phyloP scores from a whole-genome alignment of 768 basidiomycete genomes.

The Daedaleopsis sinensis region DNA sequence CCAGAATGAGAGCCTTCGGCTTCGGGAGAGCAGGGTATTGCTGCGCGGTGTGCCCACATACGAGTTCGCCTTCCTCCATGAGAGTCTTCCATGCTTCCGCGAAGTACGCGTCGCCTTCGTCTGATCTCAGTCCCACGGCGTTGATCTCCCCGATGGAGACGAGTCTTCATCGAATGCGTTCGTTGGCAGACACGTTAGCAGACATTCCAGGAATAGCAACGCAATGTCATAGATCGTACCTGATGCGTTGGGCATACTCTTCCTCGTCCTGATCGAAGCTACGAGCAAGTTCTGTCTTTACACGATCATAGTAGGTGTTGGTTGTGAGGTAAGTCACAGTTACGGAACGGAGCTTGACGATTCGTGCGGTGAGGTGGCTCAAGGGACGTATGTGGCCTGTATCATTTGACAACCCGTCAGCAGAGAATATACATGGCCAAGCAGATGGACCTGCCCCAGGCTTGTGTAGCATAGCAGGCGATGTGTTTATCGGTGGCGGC shows the following conservation, averaged over 20 bases:
- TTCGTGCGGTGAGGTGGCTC: slow-evolving; percentile 8
- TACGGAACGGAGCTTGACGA: slow-evolving; percentile 13
- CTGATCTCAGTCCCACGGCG: neutral
- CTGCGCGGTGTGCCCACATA: slow-evolving; percentile 12
- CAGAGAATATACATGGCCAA: too few species aligned
- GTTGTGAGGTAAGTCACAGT: slow-evolving; percentile 16
- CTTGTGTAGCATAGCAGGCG: too few species aligned
- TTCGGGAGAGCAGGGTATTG: slow-evolving; percentile 1
- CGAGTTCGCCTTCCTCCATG: slow-evolving; percentile 3
- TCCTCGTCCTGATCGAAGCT: slow-evolving; percentile 10
- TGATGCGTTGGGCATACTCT: neutral
- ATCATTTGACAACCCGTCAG: neutral
- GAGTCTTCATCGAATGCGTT: slow-evolving; percentile 8
- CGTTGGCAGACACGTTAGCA: too few species aligned
- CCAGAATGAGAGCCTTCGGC: slow-evolving; percentile 19
- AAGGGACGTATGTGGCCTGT: slow-evolving; percentile 23
- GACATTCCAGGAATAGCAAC: too few species aligned
- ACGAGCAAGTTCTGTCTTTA: slow-evolving; percentile 11
- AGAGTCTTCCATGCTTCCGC: slow-evolving; percentile 13
- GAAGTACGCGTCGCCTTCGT: slow-evolving; percentile 8
- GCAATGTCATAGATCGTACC: slow-evolving; percentile 3
- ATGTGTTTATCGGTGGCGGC: too few species aligned
- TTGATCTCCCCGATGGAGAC: slow-evolving; percentile 8
- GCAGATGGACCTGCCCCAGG: too few species aligned
- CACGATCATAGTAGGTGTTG: slow-evolving; percentile 2